Base-by-base conservation (phyloP, 306 rosid species). In the Cicer yamashitae region DNA sequence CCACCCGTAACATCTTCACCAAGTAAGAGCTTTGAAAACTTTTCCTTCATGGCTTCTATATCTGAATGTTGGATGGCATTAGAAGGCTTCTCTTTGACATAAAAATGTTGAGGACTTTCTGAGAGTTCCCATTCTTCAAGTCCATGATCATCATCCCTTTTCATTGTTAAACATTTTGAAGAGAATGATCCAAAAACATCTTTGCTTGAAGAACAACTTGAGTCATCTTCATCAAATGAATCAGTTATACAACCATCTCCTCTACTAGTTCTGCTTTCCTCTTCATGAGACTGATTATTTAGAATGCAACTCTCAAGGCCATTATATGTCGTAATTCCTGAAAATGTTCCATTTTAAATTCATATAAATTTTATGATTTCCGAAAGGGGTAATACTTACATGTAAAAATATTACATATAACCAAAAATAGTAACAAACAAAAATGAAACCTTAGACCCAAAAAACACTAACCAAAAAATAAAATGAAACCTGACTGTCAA, bases 1-100 rank as follows among this genome's bases (percentile, higher is more conserved):
- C 98, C 98, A 46, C 98, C 98, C 0, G 94, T 90, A 70, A 90
- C 80, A 81, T 94, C 98, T 84, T 91, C 98, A 20, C 98, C 98
- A 20, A 94, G 82, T 81, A 91, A 85, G 38, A 94, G 89, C 81
- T 84, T 91, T 12, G 98, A 82, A 77, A 91, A 91, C 37, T 82
- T 94, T 48, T 94, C 97, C 85, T 88, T 94, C 98, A 94, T 88
- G 68, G 83, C 83, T 56, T 91, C 93, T 14, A 91, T 87, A 62
- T 91, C 96, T 14, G 96, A 83, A 75, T 51, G 70, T 53, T 87
- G 85, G 18, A 91, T 46, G 9, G 75, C 74, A 75, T 77, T 82
- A 80, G 87, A 30, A 60, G 82, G 84, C 71, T 89, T 90, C 78
- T 94, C 88, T 83, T 87, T 90, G 76, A 67, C 85, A 79, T 75